Evolutionary conservation across 2,329 filamentous ascomycete genomes (phyloP).

Genomic region (Knufia fluminis): DNA sequence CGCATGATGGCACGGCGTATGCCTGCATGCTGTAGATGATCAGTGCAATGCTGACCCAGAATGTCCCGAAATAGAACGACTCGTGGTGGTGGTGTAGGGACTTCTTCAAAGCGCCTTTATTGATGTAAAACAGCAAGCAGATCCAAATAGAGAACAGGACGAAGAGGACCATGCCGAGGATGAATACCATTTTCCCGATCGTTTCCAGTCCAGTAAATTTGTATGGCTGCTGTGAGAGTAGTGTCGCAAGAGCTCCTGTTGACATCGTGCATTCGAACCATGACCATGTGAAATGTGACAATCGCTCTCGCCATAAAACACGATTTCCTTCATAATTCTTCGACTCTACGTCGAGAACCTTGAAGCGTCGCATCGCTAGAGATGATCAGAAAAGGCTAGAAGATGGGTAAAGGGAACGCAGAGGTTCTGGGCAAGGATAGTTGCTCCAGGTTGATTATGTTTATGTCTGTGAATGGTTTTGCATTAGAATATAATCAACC

Average conservation of each 20-base stretch:
- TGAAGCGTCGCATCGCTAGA: slow-evolving; percentile 1
- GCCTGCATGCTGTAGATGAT: slow-evolving; percentile 57
- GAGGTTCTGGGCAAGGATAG: slow-evolving; percentile 22
- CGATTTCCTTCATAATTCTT: slow-evolving; percentile 8
- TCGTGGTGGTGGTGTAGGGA: slow-evolving; percentile 57
- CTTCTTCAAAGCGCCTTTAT: slow-evolving; percentile 42
- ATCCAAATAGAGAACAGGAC: slow-evolving; percentile 45
- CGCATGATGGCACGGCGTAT: slow-evolving; percentile 53
- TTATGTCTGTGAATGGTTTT: background rate
- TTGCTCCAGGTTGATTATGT: background rate
- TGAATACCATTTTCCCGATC: slow-evolving; percentile 60
- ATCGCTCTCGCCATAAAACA: slow-evolving; percentile 4
- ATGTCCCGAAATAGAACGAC: slow-evolving; percentile 62
- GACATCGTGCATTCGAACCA: slow-evolving; percentile 71
- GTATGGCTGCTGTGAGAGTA: slow-evolving; percentile 54
- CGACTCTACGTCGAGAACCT: slow-evolving; percentile 3
- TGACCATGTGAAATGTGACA: slow-evolving; percentile 33
- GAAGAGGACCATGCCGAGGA: slow-evolving; percentile 59
- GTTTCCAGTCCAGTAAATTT: slow-evolving; percentile 53
- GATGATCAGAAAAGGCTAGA: slow-evolving; percentile 24
- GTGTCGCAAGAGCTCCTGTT: slow-evolving; percentile 57
- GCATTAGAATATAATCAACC: background rate
- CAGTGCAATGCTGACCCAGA: slow-evolving; percentile 58
- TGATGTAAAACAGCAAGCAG: slow-evolving; percentile 50
- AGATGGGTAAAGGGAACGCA: background rate